Evolutionary conservation across 2,329 filamentous ascomycete species (phyloP), one percentile per base, ranked within the genome.

Genomic region (Fusarium torreyae): DNA sequence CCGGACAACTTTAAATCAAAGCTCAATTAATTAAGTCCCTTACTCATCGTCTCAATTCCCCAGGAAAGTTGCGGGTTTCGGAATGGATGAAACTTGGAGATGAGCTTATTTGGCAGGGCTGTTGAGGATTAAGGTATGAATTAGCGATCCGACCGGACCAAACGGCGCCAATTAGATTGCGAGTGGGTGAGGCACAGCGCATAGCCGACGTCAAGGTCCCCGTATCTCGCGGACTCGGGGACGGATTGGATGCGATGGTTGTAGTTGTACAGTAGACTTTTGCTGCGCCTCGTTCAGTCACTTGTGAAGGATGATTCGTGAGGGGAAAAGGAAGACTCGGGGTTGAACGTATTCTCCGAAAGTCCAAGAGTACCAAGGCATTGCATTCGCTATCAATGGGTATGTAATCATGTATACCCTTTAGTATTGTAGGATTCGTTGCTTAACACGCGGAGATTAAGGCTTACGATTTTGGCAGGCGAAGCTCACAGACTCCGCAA

Each of bases 211-310:
- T 66, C 45, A 57, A 57, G 28, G 42, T 22, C 42, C 51, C 57
- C 40, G 57, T 34, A 36, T 43, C 38, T 22, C 17, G 46, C n/a
- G 46, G 48, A 20, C 34, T 40, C 61, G 60, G 34, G 18, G 9
- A 39, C 44, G 52, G n/a, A 44, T 69, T 46, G 46, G 33, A 40
- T 38, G 20, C 42, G 59, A 59, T 39, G 24, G 64, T 44, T 51
- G 18, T 49, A 36, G 38, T 49, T 33, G 36, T 24, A 28, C 18
- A 18, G 43, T 39, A n/a, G 24, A 15, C 17, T 34, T 57, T 26
- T 52, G 61, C 66, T 69, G 66, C 66, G 66, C 66, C 66, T 69
- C 66, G 51, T 31, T 62, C 11, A 38, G 14, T n/a, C 7, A 38
- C 44, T 31, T 31, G 24, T 28, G 22, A 44, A 53, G 36, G n/a